A percentile compares a stretch with the other conserved stretches of the same genome.
phyloP scores from a whole-genome alignment of 805 yeast species.

The Starmerella floris region DNA sequence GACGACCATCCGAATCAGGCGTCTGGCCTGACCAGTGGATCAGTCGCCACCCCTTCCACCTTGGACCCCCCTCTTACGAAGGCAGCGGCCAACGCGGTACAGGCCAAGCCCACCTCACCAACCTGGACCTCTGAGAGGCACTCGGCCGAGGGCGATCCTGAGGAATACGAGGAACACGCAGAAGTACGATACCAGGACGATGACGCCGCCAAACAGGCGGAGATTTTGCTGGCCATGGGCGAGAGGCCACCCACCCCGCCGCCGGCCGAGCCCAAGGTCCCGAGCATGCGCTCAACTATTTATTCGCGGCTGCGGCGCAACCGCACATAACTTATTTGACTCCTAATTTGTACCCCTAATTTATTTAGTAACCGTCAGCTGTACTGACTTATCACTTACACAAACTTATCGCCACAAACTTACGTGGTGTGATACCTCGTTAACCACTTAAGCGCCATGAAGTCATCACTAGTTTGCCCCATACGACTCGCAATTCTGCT shows the following conservation, averaged over 20 bases:
- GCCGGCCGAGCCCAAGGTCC: constrained; percentile 5
- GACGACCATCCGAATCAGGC: not conserved
- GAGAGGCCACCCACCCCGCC: constrained; percentile 10
- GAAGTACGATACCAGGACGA: constrained; percentile 15
- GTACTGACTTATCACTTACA: too few relatives aligned
- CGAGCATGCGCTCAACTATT: not conserved
- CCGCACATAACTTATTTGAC: not conserved
- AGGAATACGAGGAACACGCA: not conserved
- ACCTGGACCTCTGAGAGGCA: too few relatives aligned
- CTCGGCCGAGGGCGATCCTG: not conserved
- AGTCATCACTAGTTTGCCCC: too few relatives aligned
- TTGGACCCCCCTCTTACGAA: too few relatives aligned
- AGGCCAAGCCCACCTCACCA: not conserved
- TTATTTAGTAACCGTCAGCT: too few relatives aligned
- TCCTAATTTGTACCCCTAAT: too few relatives aligned
- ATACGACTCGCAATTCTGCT: constrained; percentile 25
- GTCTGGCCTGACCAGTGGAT: not conserved
- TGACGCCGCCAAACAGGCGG: constrained; percentile 14
- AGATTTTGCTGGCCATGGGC: constrained; percentile 10
- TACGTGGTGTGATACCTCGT: too few relatives aligned
- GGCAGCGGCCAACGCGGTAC: not conserved
- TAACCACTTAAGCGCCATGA: too few relatives aligned
- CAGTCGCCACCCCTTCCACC: too few relatives aligned
- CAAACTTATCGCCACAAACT: too few relatives aligned
- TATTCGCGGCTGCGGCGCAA: constrained; percentile 1